Evolutionary conservation across 768 basidiomycete genomes (phyloP).

Genomic region (Phlebiopsis gigantea): DNA sequence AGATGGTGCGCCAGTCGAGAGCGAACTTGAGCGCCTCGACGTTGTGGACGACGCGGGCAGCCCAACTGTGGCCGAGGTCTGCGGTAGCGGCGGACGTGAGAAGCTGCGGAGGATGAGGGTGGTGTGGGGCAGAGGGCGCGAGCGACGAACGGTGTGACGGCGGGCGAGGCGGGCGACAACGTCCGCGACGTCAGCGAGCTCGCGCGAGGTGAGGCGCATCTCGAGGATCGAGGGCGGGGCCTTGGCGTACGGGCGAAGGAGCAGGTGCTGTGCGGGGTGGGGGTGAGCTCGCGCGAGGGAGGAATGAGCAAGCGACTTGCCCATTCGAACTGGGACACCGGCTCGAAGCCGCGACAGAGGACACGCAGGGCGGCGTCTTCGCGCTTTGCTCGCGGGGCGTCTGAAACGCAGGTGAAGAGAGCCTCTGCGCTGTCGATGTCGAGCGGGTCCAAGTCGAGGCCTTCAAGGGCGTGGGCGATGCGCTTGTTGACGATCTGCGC

Average conservation of each 20-base stretch:
- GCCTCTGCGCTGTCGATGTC: no score
- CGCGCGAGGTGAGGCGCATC: neutral
- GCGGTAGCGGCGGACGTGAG: neutral
- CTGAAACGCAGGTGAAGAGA: no score
- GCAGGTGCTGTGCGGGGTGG: no score
- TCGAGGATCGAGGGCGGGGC: neutral
- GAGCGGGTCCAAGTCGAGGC: no score
- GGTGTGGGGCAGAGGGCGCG: neutral
- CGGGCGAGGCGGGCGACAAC: neutral
- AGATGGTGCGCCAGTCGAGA: neutral
- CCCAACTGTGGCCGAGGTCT: neutral
- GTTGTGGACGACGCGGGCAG: neutral
- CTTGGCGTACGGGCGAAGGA: no score
- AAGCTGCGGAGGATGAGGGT: neutral
- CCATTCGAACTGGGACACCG: no score
- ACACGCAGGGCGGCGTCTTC: neutral
- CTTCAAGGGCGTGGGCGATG: no score
- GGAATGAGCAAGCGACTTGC: no score
- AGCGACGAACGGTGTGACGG: neutral
- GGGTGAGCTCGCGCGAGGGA: no score
- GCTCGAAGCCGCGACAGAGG: neutral
- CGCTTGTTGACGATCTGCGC: no score
- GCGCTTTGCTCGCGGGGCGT: neutral
- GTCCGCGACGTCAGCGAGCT: neutral
- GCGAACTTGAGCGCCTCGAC: slow-evolving; percentile 3